phyloP scores from a whole-genome alignment of 164 flowering plant genomes.

The Paratinospora sagittata region DNA sequence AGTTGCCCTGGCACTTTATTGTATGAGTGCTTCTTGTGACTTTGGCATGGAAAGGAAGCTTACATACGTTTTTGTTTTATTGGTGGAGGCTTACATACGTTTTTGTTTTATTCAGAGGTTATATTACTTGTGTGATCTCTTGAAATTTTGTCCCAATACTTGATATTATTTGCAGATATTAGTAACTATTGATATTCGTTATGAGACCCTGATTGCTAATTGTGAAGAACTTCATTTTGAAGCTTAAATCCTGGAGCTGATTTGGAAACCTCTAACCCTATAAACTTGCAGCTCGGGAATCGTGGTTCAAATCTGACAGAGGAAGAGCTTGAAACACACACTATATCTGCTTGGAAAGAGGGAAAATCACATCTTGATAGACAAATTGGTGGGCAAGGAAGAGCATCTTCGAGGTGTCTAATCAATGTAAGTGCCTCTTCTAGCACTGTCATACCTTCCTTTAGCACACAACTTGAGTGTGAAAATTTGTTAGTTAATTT shows the following conservation, averaged over 20 bases:
- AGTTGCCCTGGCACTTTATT: too few species aligned
- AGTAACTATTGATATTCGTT: neutral
- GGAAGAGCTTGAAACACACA: constrained; percentile 93
- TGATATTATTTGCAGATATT: neutral
- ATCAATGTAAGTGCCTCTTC: constrained; percentile 51
- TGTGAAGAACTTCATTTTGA: constrained; percentile 3
- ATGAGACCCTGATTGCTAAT: neutral
- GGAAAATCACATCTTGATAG: constrained; percentile 52
- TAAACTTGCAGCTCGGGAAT: constrained; percentile 63
- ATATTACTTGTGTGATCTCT: too few species aligned
- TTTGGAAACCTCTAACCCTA: neutral
- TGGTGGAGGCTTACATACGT: too few species aligned
- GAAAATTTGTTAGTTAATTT: neutral
- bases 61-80: too few species aligned
- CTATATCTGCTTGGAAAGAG: constrained; percentile 93
- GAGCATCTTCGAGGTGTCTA: constrained; percentile 41
- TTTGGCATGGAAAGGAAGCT: too few species aligned
- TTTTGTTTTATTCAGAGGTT: too few species aligned
- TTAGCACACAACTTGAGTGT: neutral
- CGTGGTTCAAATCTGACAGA: constrained; percentile 83
- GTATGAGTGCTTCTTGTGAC: too few species aligned
- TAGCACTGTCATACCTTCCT: neutral
- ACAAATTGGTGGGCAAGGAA: constrained; percentile 46
- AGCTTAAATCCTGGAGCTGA: neutral
- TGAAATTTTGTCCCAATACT: too few species aligned